phyloP scores from a whole-genome alignment of 2,329 filamentous ascomycete species.

The Geosmithia putterillii region DNA sequence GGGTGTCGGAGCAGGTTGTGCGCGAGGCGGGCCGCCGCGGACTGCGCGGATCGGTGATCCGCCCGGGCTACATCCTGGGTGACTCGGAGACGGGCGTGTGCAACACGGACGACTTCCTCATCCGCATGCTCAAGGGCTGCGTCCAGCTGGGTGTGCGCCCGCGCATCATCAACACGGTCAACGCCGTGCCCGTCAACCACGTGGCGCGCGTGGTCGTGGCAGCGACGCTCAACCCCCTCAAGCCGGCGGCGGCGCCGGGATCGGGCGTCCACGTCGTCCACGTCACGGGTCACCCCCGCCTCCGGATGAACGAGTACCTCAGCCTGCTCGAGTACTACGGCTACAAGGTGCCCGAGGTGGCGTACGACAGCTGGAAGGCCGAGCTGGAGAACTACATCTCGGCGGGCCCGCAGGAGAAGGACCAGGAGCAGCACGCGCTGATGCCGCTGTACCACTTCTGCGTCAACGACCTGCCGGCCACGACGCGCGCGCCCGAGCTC shows the following conservation, averaged over 20 bases:
- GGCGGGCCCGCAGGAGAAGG: constrained; percentile 6
- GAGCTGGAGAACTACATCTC: constrained; percentile 8
- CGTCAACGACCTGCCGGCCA: constrained; percentile 51
- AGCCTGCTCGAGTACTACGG: constrained; percentile 58
- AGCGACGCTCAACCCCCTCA: constrained; percentile 52
- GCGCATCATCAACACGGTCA: constrained; percentile 74
- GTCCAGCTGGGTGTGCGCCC: constrained; percentile 66
- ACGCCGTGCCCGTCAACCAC: constrained; percentile 77
- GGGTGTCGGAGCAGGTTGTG: constrained; percentile 59
- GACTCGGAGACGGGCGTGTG: constrained; percentile 56
- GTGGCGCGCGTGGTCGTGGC: constrained; percentile 74
- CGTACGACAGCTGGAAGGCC: constrained; percentile 36
- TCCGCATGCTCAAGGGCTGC: constrained; percentile 79
- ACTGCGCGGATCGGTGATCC: constrained; percentile 61
- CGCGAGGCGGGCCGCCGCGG: constrained; percentile 69
- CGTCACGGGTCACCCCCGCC: constrained; percentile 66
- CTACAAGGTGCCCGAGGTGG: constrained; percentile 59
- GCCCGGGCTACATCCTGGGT: constrained; percentile 78
- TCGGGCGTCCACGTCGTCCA: constrained; percentile 49
- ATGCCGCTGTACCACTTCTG: constrained; percentile 65
- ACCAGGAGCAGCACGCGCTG: constrained; percentile 16
- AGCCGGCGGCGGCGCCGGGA: constrained; percentile 1
- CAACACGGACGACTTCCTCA: constrained; percentile 82
- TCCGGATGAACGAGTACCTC: constrained; percentile 70
- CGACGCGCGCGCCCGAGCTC: constrained; percentile 59